Base-by-base conservation (phyloP, 345 rosid genomes). In the Bruguiera parviflora region DNA sequence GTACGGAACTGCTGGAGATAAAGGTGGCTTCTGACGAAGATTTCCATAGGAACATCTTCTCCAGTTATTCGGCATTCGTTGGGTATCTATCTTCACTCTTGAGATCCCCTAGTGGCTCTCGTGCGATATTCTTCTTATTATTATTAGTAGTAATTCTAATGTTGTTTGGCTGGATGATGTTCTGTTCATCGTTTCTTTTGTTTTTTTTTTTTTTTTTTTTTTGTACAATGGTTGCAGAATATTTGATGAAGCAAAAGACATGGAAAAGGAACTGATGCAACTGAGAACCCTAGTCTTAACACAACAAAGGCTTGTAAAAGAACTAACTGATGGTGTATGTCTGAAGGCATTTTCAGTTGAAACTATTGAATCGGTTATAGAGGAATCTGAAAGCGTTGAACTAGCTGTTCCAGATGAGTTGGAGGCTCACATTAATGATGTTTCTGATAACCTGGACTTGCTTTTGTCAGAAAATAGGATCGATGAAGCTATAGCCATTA, bases 1-100 rank as follows among this genome's bases (percentile, higher is more conserved):
- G 85, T 62, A 81, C 80, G 29, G 94, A 88, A 73, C 73, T 86
- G 21, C 58, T 84, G 18, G 91, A 86, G 80, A 74, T 83, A 21
- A 84, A 86, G 83, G 86, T 52, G 35, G 81, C 77, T 46, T 88
- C 90, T 0, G 87, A 83, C 64, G 88, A 82, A 76, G 91, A 86
- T 68, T 86, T 88, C 69, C 81, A 77, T 63, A 58, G 63, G 65
- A 84, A 74, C 49, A 73, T 84, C 43, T 76, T 77, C 51, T 58
- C 79, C 51, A 82, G 82, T 65, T 84, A 79, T 74, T 70, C 81
- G 0, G 69, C 82, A 43, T 86, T 88, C 66, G 53, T 83, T 37
- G 85, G 89, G 94, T 84, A 80, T 46, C 8, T 47, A 2, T 3
- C 29, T 70, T 39, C 24, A 3, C 51, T 18, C 31, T 37, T 51